Percentiles rank a stretch among this genome's conserved stretches.
Conservation (phyloP, 495 filamentous ascomycete species). For the Halenospora varia region DNA sequence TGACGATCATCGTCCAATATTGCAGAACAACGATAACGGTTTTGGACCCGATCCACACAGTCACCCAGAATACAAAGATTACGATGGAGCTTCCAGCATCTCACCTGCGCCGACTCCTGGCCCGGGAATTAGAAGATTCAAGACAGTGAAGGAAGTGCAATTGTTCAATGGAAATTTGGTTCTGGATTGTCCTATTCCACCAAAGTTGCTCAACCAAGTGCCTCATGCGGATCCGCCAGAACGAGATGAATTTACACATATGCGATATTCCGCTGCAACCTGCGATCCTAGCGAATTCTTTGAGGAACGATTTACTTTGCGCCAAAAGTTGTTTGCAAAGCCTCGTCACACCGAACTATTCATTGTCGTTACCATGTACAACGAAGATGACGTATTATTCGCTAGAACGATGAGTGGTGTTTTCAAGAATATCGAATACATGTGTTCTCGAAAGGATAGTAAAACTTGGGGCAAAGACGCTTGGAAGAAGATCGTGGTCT, state of each 20-base stretch:
- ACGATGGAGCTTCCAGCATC: conserved; percentile 21
- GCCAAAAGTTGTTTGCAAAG: conserved; percentile 92
- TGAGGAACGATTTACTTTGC: conserved; percentile 83
- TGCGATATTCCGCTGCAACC: conserved; percentile 95
- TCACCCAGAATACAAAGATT: conserved; percentile 23
- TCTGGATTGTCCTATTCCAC: conserved; percentile 93
- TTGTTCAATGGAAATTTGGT: conserved; percentile 96
- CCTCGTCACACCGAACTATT: conserved; percentile 93
- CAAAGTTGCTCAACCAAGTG: conserved; percentile 78
- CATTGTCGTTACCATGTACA: conserved; percentile 99
- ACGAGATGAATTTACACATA: conserved; percentile 97
- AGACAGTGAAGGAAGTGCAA: conserved; percentile 97
- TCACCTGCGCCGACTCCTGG: conserved; percentile 54
- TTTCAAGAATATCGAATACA: conserved; percentile 96
- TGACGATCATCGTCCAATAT: conserved; percentile 47
- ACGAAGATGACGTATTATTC: conserved; percentile 96
- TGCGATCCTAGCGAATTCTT: conserved; percentile 91
- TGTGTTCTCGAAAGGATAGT: conserved; percentile 85
- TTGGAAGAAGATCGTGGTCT: conserved; percentile 99
- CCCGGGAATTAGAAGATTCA: conserved; percentile 79
- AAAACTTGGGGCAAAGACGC: conserved; percentile 98
- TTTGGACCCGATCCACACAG: conserved; percentile 48
- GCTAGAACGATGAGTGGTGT: conserved; percentile 96
- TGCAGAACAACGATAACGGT: conserved; percentile 35
- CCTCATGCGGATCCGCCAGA: conserved; percentile 75